These are phyloP conservation scores for Cicer chorassanicum DNA, from an alignment of 306 rosid species.

Conservation along the genomic window DNA sequence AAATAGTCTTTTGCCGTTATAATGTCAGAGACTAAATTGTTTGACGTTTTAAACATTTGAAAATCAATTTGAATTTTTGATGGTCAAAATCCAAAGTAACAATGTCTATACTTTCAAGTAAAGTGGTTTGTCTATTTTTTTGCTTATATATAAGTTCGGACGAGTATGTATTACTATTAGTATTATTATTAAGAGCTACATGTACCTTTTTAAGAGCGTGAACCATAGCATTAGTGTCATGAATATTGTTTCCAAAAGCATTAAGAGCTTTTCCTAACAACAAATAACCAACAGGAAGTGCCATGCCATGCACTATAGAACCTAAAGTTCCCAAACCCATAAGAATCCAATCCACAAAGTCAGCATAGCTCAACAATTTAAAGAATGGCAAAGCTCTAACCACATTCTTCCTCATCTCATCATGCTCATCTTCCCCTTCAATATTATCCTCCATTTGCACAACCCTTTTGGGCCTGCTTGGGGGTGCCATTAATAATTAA, in stretches of 20 bases:
- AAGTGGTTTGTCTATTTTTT: no score
- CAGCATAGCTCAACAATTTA: conserved; percentile 74
- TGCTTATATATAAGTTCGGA: no score
- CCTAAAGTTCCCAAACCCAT: conserved; percentile 76
- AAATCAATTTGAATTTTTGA: no score
- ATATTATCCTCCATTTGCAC: conserved; percentile 42
- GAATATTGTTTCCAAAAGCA: conserved; percentile 69
- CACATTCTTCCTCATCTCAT: conserved; percentile 3
- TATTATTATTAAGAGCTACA: neutral
- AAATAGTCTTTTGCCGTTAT: no score
- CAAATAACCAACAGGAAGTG: conserved; percentile 79
- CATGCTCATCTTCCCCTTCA: conserved; percentile 8
- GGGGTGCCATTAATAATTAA: conserved; percentile 41
- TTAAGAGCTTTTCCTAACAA: conserved; percentile 82
- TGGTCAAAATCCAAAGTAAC: fast-evolving
- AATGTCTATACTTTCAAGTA: no score
- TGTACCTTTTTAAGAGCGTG: conserved; percentile 65
- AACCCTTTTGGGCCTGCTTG: conserved; percentile 35
- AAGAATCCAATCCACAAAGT: conserved; percentile 68
- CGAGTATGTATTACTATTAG: neutral
- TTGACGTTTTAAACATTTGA: no score
- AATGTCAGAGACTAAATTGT: no score
- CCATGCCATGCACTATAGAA: conserved; percentile 85
- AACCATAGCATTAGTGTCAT: conserved; percentile 64
- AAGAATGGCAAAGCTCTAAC: conserved; percentile 49